Evolutionary conservation across 208 protist species (phyloP), one percentile per base, ranked within the genome.

Genomic region (Trypanosoma rangeli): DNA sequence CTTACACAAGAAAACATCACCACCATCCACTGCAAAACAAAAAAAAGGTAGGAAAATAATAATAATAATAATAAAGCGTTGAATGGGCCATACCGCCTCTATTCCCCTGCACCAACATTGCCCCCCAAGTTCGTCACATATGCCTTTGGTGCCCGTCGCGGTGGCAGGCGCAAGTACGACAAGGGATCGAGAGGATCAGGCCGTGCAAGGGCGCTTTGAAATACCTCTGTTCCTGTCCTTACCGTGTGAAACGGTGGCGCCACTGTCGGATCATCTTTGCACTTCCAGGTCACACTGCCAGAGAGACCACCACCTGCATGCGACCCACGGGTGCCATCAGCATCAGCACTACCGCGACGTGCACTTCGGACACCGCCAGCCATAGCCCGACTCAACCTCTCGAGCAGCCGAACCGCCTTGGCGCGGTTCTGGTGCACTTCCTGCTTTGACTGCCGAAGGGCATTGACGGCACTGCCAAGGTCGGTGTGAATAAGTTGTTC

Each of bases 131-230:
- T 92, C 49, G 85, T 92, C 53, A 93, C 80, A 20, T 78, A 68
- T 28, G 70, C 65, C 44, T 79, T 80, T 10, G 84, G 82, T 8
- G 76, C 79, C 1, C 87, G 80, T 74, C 82, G 79, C n/a, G 86
- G 86, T 33, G 89, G 76, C 3, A 83, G 56, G 2, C 82, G 79
- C 57, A 93, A 74, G 77, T 95, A 95, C 46, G 85, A 92, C 20
- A 89, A 83, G 10, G 90, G 90, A 50, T 95, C 90, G 20, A 78
- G 83, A 24, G 90, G 90, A 66, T 95, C 80, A 18, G 87, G 85
- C 53, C 77, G 76, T 68, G 85, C 79, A 59, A 89, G 82, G 0
- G 76, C 62, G 64, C 76, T 76, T 76, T 89, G 81, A 70, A 95
- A 85, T 29, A 82, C 80, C 60, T 95, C 83, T 1, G 86, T 85